Evolutionary conservation across 352 stramenopile species (phyloP).

Genomic region (Phytophthora constricta): DNA sequence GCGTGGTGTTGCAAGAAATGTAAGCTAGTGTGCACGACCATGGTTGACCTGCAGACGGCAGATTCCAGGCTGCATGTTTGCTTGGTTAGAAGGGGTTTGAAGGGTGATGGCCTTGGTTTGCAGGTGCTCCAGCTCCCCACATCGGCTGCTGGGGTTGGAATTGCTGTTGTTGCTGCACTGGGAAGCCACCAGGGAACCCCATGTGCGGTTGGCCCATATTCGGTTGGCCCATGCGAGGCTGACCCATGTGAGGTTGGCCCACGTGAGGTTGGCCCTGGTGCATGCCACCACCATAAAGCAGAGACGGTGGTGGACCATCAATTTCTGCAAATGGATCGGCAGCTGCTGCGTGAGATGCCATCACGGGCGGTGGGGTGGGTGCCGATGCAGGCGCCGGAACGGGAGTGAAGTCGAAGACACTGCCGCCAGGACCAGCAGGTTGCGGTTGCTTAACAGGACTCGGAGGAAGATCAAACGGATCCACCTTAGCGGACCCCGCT

Average conservation of each 20-base stretch:
- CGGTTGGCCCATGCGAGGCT: slow-evolving; percentile 18
- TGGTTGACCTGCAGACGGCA: not conserved
- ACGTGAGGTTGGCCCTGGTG: slow-evolving; percentile 22
- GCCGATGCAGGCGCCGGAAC: not conserved
- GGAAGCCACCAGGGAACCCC: slow-evolving; percentile 27
- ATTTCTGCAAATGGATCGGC: slow-evolving; percentile 65
- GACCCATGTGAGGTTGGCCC: slow-evolving; percentile 10
- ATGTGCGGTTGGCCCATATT: slow-evolving; percentile 27
- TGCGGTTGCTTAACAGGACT: slow-evolving; percentile 54
- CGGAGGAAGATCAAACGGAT: slow-evolving; percentile 55
- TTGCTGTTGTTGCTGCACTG: slow-evolving; percentile 35
- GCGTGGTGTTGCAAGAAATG: slow-evolving; percentile 20
- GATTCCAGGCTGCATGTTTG: not conserved
- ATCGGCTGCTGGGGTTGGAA: slow-evolving; percentile 47
- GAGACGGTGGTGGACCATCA: slow-evolving; percentile 32
- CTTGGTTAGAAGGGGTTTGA: slow-evolving; percentile 32
- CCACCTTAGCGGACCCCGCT: slow-evolving; percentile 13
- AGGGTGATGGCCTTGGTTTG: slow-evolving; percentile 38
- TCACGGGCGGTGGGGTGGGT: slow-evolving; percentile 14
- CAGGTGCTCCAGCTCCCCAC: slow-evolving; percentile 31
- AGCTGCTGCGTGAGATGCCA: slow-evolving; percentile 25
- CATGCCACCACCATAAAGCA: slow-evolving; percentile 29
- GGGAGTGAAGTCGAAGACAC: slow-evolving; percentile 49
- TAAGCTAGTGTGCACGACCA: slow-evolving; percentile 4
- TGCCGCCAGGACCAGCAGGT: slow-evolving; percentile 10